phyloP scores from a whole-genome alignment of 2,329 filamentous ascomycete genomes.

The Paecilomyces variotii region DNA sequence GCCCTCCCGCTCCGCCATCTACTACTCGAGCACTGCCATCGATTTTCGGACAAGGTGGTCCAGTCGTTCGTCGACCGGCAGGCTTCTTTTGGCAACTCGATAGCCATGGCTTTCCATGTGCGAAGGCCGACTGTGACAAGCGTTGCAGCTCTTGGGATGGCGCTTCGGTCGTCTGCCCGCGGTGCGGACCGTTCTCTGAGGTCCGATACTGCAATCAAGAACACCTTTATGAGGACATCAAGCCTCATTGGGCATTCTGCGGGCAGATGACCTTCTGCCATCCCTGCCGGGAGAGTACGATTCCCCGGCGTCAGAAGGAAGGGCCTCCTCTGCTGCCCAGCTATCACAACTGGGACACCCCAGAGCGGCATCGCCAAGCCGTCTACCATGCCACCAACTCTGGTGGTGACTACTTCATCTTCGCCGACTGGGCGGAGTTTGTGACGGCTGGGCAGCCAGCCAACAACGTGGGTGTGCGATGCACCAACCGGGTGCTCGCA shows the following conservation, averaged over 20 bases:
- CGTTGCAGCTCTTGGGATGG: constrained; percentile 24
- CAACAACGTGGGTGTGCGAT: constrained; percentile 10
- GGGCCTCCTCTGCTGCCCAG: constrained; percentile 20
- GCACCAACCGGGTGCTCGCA: constrained; percentile 13
- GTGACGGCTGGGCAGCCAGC: constrained; percentile 6
- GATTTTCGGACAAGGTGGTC: constrained; percentile 7
- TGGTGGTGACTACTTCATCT: constrained; percentile 29
- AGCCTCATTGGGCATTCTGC: constrained; percentile 27
- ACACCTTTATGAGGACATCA: constrained; percentile 27
- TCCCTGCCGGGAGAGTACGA: constrained; percentile 11
- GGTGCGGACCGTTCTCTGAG: constrained; percentile 31
- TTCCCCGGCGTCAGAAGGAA: constrained; percentile 12
- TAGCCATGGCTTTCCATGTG: constrained; percentile 41
- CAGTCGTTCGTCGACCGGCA: constrained; percentile 8
- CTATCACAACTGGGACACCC: constrained; percentile 19
- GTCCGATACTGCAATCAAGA: constrained; percentile 31
- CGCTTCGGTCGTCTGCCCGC: constrained; percentile 27
- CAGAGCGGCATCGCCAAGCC: constrained; percentile 30
- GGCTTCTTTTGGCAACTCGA: constrained; percentile 36
- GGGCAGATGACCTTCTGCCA: constrained; percentile 12
- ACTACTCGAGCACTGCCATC: not conserved
- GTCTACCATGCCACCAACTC: constrained; percentile 19
- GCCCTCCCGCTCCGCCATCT: not conserved
- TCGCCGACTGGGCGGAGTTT: constrained; percentile 18
- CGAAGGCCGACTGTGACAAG: constrained; percentile 16